Base-by-base conservation (phyloP, 768 basidiomycete genomes). In the Boletellus emodensis region DNA sequence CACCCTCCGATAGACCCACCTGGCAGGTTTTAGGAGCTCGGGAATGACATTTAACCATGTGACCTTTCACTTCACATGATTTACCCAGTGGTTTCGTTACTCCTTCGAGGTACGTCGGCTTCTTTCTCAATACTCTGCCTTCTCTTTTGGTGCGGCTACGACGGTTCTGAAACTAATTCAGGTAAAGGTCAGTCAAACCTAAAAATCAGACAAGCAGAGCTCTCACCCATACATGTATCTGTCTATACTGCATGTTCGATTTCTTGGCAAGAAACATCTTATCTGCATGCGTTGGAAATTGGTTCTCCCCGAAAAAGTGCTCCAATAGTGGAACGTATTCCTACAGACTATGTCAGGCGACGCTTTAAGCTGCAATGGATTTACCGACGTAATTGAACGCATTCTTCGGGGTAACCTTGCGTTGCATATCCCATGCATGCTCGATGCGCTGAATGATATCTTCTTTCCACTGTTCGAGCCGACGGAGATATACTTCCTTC, bases 141-240 rank as follows among this genome's bases (percentile, higher is more conserved):
- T 48, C 46, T 61, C 72, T 1, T 36, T 57, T 60, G 0, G 44
- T 48, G 3, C 55, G 51, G 28, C 4, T 57, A 0, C 81, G 73
- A 35, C 75, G 75, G 33, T 82, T 82, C 63, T 82, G 80, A 46
- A 82, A 82, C 80, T 82, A 43, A 4, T n/a, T n/a, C 12, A 13
- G 32, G 4, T 30, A 24, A 17, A 22, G n/a, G 14, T 6, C 24
- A 24, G 6, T 24, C 39, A 11, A 2, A 24, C 18, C 17, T 6
- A 2, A 36, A 12, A 7, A 35, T 4, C 26, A 12, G 34, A 17
- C 3, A 36, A 15, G 24, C 20, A 9, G 18, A 36, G 3, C 12
- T 39, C 71, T 1, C 52, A 80, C 79, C 81, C 81, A 82, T 44
- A 80, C 75, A 57, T 78, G 75, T 6, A 82, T 79, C 51, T 82